Conservation (phyloP, 371 early-diverging fungal genomes). For the Choanephora cucurbitarum region DNA sequence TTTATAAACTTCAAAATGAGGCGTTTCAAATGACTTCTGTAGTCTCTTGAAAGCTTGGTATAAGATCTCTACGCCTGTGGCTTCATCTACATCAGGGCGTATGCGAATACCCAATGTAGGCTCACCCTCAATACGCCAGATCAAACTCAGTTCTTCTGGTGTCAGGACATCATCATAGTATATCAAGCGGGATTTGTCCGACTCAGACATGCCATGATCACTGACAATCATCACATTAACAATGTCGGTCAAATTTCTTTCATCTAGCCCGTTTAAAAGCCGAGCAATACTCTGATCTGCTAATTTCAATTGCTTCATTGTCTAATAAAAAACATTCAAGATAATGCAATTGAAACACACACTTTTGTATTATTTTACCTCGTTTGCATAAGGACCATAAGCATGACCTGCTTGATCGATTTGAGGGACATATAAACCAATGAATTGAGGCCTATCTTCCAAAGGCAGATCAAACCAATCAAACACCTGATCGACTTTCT, state of each 20-base stretch:
- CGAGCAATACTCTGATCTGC: constrained; percentile 74
- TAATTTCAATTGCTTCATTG: constrained; percentile 26
- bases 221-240: constrained; percentile 88
- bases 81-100: constrained; percentile 17
- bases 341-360: not conserved
- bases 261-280: constrained; percentile 58
- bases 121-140: constrained; percentile 32
- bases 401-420: constrained; percentile 85
- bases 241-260: constrained; percentile 63
- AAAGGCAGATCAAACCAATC: constrained; percentile 81
- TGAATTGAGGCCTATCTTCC: constrained; percentile 71
- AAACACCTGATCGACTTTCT: constrained; percentile 68
- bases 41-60: constrained; percentile 42
- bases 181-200: constrained; percentile 53
- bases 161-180: constrained; percentile 72
- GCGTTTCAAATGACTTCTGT: constrained; percentile 11
- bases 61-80: constrained; percentile 29
- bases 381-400: constrained; percentile 74
- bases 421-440: constrained; percentile 80
- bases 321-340: constrained; percentile 23
- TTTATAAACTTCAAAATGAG: constrained; percentile 65
- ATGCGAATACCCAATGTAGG: constrained; percentile 54
- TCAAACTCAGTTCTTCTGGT: constrained; percentile 30
- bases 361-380: constrained; percentile 46
- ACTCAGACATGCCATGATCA: constrained; percentile 92